Base-by-base conservation (phyloP, 2,329 filamentous ascomycete genomes). In the Aspergillus tamarii region DNA sequence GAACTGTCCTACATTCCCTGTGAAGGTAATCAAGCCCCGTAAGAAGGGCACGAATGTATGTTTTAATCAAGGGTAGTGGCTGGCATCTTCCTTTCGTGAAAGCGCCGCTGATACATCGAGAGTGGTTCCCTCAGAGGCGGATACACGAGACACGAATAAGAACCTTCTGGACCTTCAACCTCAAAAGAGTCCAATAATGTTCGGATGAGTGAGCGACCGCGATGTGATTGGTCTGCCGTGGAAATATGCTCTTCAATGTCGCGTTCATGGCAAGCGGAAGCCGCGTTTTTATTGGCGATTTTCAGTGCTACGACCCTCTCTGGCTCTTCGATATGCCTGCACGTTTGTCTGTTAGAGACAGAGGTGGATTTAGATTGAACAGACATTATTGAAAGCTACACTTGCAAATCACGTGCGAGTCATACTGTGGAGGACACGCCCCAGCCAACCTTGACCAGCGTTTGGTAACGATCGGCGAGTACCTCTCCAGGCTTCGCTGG, bases 11-110 rank as follows among this genome's bases (percentile, higher is more conserved):
- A 63, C 78, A 81, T 60, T 78, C 71, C 36, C 74, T 72, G 61
- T 83, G 79, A 4, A 83, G 76, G 69, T 81, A 82, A 59, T 82
- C 75, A 43, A 83, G 77, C 19, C 77, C 76, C 30, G 73, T 70
- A 39, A 83, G 76, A 60, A 83, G 73, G 60, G 72, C 70, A 57
- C 72, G 72, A 59, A 82, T 67, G 56, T 78, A 72, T 57, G 70
- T 70, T 66, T 78, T 80, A 28, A 78, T 67, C 4, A 78, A 69
- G 11, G 72, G 69, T 30, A 74, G 68, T 64, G 72, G 76, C 60
- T 64, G 72, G 76, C 60, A 80, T 72, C 50, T 69, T 76, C 62
- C 64, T 61, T 19, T 68, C 48, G 0, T 66, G 64, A 66, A 76
- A 78, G 61, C 74, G 74, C 59, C 65, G 63, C 67, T 74, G 72